Percentiles rank a stretch among this genome's conserved stretches.
These are phyloP conservation scores for Lachnellula willkommii DNA, from an alignment of 2,329 filamentous ascomycete species.

Conservation along the genomic window DNA sequence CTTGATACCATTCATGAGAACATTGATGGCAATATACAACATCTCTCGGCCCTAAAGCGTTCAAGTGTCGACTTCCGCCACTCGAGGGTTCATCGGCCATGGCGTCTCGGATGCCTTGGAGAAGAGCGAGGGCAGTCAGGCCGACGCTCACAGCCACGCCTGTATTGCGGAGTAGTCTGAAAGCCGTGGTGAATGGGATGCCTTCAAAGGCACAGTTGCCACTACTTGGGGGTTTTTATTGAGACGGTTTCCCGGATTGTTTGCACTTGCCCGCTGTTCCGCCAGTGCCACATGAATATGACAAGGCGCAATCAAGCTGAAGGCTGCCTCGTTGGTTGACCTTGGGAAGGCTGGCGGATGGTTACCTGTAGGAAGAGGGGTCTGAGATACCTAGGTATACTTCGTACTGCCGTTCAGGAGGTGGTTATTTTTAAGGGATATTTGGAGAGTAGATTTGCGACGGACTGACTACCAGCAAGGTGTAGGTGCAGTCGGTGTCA, in stretches of 20 bases:
- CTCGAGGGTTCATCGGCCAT: slow-evolving; percentile 29
- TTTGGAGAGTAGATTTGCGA: too few relatives aligned
- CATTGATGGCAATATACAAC: slow-evolving; percentile 85
- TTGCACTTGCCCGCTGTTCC: not conserved
- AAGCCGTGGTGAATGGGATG: slow-evolving; percentile 44
- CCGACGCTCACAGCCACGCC: slow-evolving; percentile 56
- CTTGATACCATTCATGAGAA: slow-evolving; percentile 71
- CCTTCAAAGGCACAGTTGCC: not conserved
- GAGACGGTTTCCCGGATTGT: not conserved
- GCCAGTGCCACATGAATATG: not conserved
- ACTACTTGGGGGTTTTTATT: not conserved
- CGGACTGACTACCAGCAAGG: too few relatives aligned
- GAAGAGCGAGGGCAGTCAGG: slow-evolving; percentile 51
- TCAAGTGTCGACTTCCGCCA: slow-evolving; percentile 38
- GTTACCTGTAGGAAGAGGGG: slow-evolving; percentile 5
- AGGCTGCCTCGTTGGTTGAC: slow-evolving; percentile 12
- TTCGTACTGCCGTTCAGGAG: not conserved
- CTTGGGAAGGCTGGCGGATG: slow-evolving; percentile 2
- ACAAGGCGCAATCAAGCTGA: slow-evolving; percentile 9
- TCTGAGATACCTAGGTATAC: not conserved
- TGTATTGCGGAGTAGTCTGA: slow-evolving; percentile 46
- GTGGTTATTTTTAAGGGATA: not conserved
- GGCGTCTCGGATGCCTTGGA: slow-evolving; percentile 43
- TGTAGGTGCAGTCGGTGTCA: too few relatives aligned
- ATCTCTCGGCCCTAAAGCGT: slow-evolving; percentile 52